Base-by-base conservation (phyloP, 192 early-diverging fungal genomes). In the Coemansia interrupta region DNA sequence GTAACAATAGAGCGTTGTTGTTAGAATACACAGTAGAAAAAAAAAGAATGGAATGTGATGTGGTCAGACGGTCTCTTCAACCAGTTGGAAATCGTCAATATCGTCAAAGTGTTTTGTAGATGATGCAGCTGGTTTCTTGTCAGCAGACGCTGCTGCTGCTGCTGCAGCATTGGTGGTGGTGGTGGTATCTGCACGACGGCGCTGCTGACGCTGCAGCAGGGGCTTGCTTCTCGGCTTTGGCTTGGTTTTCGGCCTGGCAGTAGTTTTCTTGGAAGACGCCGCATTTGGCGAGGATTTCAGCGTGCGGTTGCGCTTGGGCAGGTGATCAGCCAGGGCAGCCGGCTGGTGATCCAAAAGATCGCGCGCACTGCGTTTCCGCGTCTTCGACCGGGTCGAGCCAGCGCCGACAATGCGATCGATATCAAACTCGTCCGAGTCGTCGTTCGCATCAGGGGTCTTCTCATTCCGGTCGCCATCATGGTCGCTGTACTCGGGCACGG, bases 31-130 rank as follows among this genome's bases (percentile, higher is more conserved):
- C 1, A 47, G 19, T 7, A 20, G 19, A 22, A 47, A 47, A 47
- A 47, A 47, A 19, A 43, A 43, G 12, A 8, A 20, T 18, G 18
- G 19, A 46, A 46, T 7, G 44, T 20, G 19, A 46, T 10, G 17
- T 46, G 2, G 14, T 46, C 26, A 48, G 8, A 26, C 62, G 7
- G 40, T 38, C 23, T 71, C 68, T 39, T 71, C 68, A 11, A 47
- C 62, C 15, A 71, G 53, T 36, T 71, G 20, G 24, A 60, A 71
- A 20, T 32, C 57, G 36, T 71, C 68, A 30, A 71, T 71, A 24
- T 71, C 68, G 53, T 71, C 58, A 57, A 71, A 71, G 39, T 51
- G 38, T 17, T 54, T 55, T 29, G 66, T 29, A 36, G 24, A n/a
- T 15, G 18, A 5, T 22, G 22, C 18, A 11, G 12, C 8, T 17